Evolutionary conservation across 1,284 basidiomycete species (phyloP).

Genomic region (Neonothopanus nambi): DNA sequence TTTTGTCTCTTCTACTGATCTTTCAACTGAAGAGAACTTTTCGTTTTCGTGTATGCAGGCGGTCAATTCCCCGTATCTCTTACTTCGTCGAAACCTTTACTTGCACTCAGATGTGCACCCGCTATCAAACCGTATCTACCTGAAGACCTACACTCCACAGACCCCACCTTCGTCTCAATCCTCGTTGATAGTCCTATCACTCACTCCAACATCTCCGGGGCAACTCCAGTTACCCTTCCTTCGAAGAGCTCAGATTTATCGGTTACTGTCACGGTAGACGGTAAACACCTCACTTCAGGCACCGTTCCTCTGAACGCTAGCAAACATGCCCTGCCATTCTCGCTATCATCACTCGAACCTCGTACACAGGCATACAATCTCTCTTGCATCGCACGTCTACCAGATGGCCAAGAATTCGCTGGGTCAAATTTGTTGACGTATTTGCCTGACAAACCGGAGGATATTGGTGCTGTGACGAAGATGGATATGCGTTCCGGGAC

Average conservation of each 20-base stretch:
- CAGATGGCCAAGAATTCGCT: conserved; percentile 43
- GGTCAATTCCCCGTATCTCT: conserved; percentile 60
- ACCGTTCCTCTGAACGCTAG: conserved; percentile 54
- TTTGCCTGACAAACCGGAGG: conserved; percentile 54
- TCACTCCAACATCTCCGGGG: conserved; percentile 45
- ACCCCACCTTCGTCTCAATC: conserved; percentile 38
- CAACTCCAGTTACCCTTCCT: conserved; percentile 43
- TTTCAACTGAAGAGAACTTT: not conserved
- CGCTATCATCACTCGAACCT: conserved; percentile 45
- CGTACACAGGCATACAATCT: conserved; percentile 48
- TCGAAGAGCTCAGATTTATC: conserved; percentile 18
- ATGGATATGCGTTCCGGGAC: conserved; percentile 72
- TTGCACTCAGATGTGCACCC: conserved; percentile 69
- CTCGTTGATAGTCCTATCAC: conserved; percentile 62
- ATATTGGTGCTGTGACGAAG: conserved; percentile 55
- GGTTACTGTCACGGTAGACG: conserved; percentile 45
- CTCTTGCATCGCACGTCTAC: conserved; percentile 46
- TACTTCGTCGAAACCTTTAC: conserved; percentile 48
- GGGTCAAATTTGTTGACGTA: conserved; percentile 51
- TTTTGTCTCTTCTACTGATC: not conserved
- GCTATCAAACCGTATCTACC: conserved; percentile 69
- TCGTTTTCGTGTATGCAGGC: conserved; percentile 15
- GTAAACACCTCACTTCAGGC: conserved; percentile 38
- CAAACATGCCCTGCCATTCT: conserved; percentile 51
- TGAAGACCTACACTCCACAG: conserved; percentile 39